Base-by-base conservation (phyloP, 2,329 filamentous ascomycete species). In the Coleophoma cylindrospora region DNA sequence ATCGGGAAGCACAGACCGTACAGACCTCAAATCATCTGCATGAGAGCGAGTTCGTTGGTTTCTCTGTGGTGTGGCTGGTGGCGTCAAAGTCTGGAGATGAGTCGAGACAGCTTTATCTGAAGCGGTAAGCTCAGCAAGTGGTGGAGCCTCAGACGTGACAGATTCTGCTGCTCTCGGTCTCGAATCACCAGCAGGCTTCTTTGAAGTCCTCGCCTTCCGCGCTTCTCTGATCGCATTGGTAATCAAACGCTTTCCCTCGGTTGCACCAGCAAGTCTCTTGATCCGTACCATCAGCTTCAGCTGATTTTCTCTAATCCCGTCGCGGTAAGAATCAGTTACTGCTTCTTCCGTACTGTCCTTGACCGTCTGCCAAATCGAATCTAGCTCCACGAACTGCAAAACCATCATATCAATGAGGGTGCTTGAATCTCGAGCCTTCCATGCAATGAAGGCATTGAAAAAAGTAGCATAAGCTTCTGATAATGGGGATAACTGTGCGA, bases 391-490 rank as follows among this genome's bases (percentile, higher is more conserved):
- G 66, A 92, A 91, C 56, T 90, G 87, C 61, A 89, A 79, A n/a
- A 92, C 76, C 88, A 94, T 91, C 49, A 89, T 85, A 60, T 91
- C 86, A 47, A 92, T 82, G 4, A 94, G 73, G 0, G 87, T 84
- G 48, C 84, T 84, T 0, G 87, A 89, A 64, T 92, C 89, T 47
- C 87, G 80, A 2, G 88, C 84, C 67, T 91, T 90, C 89, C 89
- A 94, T 3, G 87, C 83, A 53, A 89, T 87, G 62, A 94, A 91
- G 1, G 87, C 87, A 48, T 87, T 86, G 59, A 86, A 81, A 58
- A 90, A 94, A 0, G 84, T 80, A 33, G 85, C 80, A 62, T 91
- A 89, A 1, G 81, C 76, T 58, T 89, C 79, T 0, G 84, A 79
- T 15, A 94, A 73, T 1, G 78, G 76, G 48, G 82, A 78, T 32